Evolutionary conservation across 148 eudicot genomes (phyloP).

Genomic region (Vaccinium darrowii): DNA sequence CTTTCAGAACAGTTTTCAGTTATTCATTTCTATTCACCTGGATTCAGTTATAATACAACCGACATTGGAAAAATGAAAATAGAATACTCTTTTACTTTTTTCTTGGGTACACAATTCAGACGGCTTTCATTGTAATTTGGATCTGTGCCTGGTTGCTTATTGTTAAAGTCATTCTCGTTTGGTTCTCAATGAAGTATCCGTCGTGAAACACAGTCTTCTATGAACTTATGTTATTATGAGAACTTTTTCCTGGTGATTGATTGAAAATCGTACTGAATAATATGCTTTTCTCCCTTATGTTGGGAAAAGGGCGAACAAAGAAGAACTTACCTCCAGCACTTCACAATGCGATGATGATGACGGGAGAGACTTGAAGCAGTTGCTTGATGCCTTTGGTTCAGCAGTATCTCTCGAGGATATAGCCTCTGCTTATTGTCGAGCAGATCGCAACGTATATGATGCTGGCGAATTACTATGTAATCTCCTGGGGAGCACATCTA

Average conservation of each 20-base stretch:
- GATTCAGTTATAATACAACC: not conserved
- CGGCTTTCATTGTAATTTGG: not conserved
- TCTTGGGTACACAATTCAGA: not conserved
- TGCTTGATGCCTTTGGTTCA: constrained; percentile 70
- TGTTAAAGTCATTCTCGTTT: not conserved
- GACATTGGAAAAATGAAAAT: not conserved
- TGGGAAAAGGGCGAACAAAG: constrained; percentile 35
- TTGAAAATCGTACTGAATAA: not conserved
- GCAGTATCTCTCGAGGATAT: constrained; percentile 56
- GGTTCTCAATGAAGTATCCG: not conserved
- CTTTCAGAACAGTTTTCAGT: not conserved
- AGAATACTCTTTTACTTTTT: not conserved
- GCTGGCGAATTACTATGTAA: constrained; percentile 55
- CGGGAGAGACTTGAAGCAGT: constrained; percentile 44
- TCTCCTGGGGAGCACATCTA: constrained; percentile 32
- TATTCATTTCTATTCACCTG: not conserved
- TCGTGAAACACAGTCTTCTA: not conserved
- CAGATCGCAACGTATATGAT: constrained; percentile 39
- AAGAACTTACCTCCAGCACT: constrained; percentile 18
- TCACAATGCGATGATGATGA: constrained; percentile 23
- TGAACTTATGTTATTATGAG: not conserved
- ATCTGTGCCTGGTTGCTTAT: not conserved
- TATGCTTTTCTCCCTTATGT: constrained; percentile 11
- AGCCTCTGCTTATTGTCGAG: constrained; percentile 56
- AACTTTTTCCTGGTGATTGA: not conserved